Evolutionary conservation across 306 rosid genomes (phyloP).

Genomic region (Gynostemma pentaphyllum): DNA sequence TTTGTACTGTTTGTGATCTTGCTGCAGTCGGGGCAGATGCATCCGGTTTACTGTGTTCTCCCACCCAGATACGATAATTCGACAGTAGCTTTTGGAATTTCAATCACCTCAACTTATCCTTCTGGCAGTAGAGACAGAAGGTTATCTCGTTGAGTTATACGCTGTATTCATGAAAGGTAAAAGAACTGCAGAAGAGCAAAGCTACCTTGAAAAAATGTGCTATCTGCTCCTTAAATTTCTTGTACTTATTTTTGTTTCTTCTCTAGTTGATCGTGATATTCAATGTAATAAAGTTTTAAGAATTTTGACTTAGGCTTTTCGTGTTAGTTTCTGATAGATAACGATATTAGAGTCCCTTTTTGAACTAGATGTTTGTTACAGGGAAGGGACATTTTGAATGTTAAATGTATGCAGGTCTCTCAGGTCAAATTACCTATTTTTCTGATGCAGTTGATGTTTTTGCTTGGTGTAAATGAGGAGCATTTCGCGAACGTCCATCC

Average conservation of each 20-base stretch:
- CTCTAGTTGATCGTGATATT: constrained; percentile 1
- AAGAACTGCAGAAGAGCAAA: not conserved
- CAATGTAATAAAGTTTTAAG: not conserved
- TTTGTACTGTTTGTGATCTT: constrained; percentile 65
- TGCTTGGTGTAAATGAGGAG: not conserved
- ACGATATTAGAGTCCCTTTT: not conserved
- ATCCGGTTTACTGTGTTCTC: constrained; percentile 73
- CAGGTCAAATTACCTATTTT: not conserved
- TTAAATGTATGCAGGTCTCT: not conserved
- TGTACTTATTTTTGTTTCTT: not conserved
- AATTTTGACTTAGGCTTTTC: not conserved
- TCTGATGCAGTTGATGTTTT: not conserved
- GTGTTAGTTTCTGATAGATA: not conserved
- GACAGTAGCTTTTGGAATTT: constrained; percentile 7
- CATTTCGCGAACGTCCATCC: not conserved
- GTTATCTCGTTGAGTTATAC: not conserved
- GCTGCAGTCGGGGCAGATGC: constrained; percentile 84
- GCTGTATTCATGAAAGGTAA: not conserved
- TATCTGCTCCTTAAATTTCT: not conserved
- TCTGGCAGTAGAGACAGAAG: not conserved
- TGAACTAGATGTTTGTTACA: not conserved
- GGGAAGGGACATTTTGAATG: not conserved
- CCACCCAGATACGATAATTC: constrained; percentile 67
- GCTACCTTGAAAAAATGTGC: not conserved
- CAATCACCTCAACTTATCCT: not conserved